Base-by-base conservation (phyloP, 1,284 basidiomycete species). In the Fomitiporia mediterranea region DNA sequence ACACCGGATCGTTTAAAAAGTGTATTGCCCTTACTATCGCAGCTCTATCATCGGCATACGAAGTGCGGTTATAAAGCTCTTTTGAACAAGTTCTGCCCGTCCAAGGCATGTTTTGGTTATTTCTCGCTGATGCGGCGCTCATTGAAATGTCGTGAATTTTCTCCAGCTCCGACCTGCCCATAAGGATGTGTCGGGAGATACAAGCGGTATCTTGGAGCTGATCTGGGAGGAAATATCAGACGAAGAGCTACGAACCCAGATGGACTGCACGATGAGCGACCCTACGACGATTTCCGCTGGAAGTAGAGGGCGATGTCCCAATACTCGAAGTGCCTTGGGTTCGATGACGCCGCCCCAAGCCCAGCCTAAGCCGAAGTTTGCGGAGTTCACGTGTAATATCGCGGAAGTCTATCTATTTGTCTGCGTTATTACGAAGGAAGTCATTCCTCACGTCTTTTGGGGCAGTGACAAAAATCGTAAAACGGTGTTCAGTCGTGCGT, bases 401-500 rank as follows among this genome's bases (percentile, higher is more conserved):
- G 61, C 73, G 21, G 81, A 92, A 75, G 85, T 91, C 56, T 97
- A 38, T 83, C 78, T 62, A 76, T 83, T 17, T 96, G 84, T 69
- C 79, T 83, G 3, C 71, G 74, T 81, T 0, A 76, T 89, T 21
- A 83, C 92, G 0, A 82, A 83, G 38, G 67, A 74, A 1, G 79
- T 97, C 2, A 81, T 98, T 39, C 90, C 94, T 0, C 74, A 78
- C 15, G 75, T 77, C 3, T 79, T 97, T 51, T 91, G 93, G 82
- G 96, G 96, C 2, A 86, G 82, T 17, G 68, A 76, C 21, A 70
- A 70, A 48, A 99, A 98, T 66, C 78, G 85, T 46, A 74, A 79
- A 48, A 61, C 83, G 2, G 67, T 94, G 4, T 70, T 84, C 53
- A 65, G 69, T 34, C 73, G 94, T 95, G 60, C 58, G 84, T 70